phyloP scores from a whole-genome alignment of 306 rosid genomes.

The Prosopis cineraria region DNA sequence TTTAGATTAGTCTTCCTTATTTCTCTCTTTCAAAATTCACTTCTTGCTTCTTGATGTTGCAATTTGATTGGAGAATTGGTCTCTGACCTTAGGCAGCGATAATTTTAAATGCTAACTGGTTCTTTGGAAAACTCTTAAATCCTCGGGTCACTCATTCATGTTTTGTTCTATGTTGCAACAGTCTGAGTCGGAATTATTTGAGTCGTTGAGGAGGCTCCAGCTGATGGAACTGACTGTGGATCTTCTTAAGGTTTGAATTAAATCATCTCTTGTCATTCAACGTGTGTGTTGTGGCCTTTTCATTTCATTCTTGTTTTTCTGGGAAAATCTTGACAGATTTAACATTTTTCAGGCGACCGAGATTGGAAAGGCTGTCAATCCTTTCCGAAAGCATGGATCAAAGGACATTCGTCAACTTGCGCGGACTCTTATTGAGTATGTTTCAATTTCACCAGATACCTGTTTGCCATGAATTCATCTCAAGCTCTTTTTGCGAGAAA shows the following conservation, averaged over 20 bases:
- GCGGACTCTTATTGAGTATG: constrained; percentile 65
- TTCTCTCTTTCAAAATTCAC: not conserved
- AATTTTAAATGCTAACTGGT: constrained; percentile 6
- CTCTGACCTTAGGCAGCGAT: constrained; percentile 4
- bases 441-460: constrained; percentile 18
- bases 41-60: constrained; percentile 21
- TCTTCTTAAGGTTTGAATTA: constrained; percentile 58
- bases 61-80: constrained; percentile 1
- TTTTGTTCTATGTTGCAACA: constrained; percentile 42
- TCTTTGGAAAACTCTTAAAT: constrained; percentile 2
- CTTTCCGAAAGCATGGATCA: constrained; percentile 65
- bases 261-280: constrained; percentile 27
- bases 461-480: constrained; percentile 17
- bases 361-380: constrained; percentile 81
- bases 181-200: constrained; percentile 69
- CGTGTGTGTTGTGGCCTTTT: not conserved
- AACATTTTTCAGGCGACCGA: constrained; percentile 68
- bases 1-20: not conserved
- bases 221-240: constrained; percentile 77
- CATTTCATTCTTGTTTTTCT: not conserved
- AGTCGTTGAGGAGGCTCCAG: constrained; percentile 77
- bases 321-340: not conserved
- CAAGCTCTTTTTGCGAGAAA: not conserved
- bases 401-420: constrained; percentile 58
- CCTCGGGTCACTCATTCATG: constrained; percentile 29